These are phyloP conservation scores for Auxenochlorella protothecoides DNA, from an alignment of 139 green algal species.

Conservation along the genomic window DNA sequence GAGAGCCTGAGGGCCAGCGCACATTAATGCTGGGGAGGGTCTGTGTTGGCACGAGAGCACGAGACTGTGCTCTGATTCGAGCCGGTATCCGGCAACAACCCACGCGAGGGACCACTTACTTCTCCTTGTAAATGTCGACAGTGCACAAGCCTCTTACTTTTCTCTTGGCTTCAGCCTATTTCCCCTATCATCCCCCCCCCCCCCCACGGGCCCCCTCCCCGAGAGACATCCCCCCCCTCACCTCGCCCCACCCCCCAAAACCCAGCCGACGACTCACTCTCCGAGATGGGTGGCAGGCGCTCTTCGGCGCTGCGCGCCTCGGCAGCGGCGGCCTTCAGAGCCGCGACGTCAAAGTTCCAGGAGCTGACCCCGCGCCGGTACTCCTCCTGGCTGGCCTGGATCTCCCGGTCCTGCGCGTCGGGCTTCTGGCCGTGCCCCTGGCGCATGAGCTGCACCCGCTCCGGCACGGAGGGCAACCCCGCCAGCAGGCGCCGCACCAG, in stretches of 20 bases:
- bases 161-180: too few relatives aligned
- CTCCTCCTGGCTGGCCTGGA: conserved; percentile 50
- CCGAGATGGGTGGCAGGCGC: conserved; percentile 20
- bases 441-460: conserved; percentile 73
- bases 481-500: conserved; percentile 69
- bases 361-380: conserved; percentile 68
- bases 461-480: conserved; percentile 63
- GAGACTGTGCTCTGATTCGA: too few relatives aligned
- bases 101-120: too few relatives aligned
- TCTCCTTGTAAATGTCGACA: too few relatives aligned
- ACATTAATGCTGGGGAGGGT: too few relatives aligned
- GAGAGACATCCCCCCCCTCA: background rate
- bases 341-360: conserved; percentile 92
- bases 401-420: conserved; percentile 25
- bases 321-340: conserved; percentile 72
- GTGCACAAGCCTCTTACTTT: too few relatives aligned
- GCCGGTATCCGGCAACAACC: too few relatives aligned
- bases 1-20: too few relatives aligned
- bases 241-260: too few relatives aligned
- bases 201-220: background rate
- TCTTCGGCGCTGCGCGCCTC: conserved; percentile 24
- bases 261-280: background rate
- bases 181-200: too few relatives aligned
- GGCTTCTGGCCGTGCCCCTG: conserved; percentile 23
- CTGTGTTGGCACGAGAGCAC: too few relatives aligned